A percentile compares a stretch with the other conserved stretches of the same genome.
Conservation (phyloP, 495 filamentous ascomycete species). For the Penicillium tannophilum region DNA sequence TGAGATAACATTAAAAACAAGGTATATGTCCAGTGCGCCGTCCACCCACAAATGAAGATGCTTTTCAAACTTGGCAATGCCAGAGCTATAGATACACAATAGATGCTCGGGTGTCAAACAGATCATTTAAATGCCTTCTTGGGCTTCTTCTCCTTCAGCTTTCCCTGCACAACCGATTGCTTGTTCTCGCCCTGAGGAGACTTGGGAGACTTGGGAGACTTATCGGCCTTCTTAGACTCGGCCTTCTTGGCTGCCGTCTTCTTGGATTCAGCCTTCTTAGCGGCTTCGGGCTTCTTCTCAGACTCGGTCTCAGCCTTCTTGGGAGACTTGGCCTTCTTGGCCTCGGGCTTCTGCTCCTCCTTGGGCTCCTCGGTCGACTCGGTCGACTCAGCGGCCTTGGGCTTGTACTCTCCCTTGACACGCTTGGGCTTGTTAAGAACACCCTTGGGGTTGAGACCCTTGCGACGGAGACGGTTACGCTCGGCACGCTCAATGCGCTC, state of each 20-base stretch:
- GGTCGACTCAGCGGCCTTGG: slow-evolving; percentile 3
- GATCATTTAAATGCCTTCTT: slow-evolving; percentile 46
- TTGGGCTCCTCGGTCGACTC: neutral
- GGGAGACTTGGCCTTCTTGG: slow-evolving; percentile 7
- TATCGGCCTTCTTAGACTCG: slow-evolving; percentile 12
- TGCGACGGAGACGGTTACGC: slow-evolving; percentile 60
- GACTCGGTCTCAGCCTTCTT: slow-evolving; percentile 15
- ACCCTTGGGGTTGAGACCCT: slow-evolving; percentile 67
- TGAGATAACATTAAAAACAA: slow-evolving; percentile 7
- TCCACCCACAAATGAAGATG: slow-evolving; percentile 31
- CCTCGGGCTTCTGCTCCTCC: slow-evolving; percentile 24
- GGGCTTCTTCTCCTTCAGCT: slow-evolving; percentile 34
- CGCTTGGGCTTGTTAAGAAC: slow-evolving; percentile 48
- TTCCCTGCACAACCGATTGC: neutral
- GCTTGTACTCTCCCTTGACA: slow-evolving; percentile 23
- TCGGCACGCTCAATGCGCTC: slow-evolving; percentile 61
- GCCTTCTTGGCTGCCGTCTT: slow-evolving; percentile 6
- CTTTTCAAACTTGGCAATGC: slow-evolving; percentile 32
- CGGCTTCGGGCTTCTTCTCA: slow-evolving; percentile 3
- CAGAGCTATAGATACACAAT: slow-evolving; percentile 31
- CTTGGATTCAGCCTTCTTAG: slow-evolving; percentile 9
- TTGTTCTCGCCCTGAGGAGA: slow-evolving; percentile 3
- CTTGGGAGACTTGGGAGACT: neutral
- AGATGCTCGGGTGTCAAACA: slow-evolving; percentile 20
- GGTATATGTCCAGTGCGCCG: slow-evolving; percentile 36